Evolutionary conservation across 2,329 filamentous ascomycete species (phyloP), one percentile per base, ranked within the genome.

Genomic region (Neofusicoccum parvum): DNA sequence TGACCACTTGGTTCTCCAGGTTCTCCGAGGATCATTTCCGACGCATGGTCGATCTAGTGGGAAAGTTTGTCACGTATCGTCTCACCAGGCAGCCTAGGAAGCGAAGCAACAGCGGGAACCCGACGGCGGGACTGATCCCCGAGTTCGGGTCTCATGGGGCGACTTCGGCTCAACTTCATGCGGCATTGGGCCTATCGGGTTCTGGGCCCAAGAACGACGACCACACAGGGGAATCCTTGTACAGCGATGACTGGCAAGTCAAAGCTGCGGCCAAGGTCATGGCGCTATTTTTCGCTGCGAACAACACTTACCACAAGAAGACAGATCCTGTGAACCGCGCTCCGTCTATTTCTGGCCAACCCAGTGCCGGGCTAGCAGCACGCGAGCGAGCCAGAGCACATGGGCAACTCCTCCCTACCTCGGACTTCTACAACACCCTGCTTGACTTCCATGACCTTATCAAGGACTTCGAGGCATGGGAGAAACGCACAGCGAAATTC

Each of bases 191-290:
- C 20, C 76, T 83, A 1, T 63, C 48, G 5, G 65, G 50, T 78
- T 59, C 64, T 43, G 81, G 2, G 80, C 62, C 81, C 11, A 88
- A 67, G 86, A 73, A 20, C 86, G 9, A 69, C 86, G 34, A 76
- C 77, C 51, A 78, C 83, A 7, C 50, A 48, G 51, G 45, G 34
- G 62, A 58, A n/a, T 49, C 51, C 34, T 32, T 46, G 34, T 96
- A 95, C 74, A 83, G 85, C 20, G 91, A 94, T 66, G 94, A 97
- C 73, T 97, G 94, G 94, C 93, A 97, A 76, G 87, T 96, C 65
- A 90, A 88, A 74, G 91, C 91, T 11, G 90, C 90, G 7, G 89
- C 92, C 3, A 88, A 90, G 70, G 87, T 96, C 2, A 89, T 97
- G 83, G 88, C 91, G 10, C 77, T 97, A 23, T 76, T 97, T 1